A percentile compares a stretch with the other conserved stretches of the same genome.
These are phyloP conservation scores for Escovopsis sp. DNA, from an alignment of 2,329 filamentous ascomycete genomes.

Conservation along the genomic window DNA sequence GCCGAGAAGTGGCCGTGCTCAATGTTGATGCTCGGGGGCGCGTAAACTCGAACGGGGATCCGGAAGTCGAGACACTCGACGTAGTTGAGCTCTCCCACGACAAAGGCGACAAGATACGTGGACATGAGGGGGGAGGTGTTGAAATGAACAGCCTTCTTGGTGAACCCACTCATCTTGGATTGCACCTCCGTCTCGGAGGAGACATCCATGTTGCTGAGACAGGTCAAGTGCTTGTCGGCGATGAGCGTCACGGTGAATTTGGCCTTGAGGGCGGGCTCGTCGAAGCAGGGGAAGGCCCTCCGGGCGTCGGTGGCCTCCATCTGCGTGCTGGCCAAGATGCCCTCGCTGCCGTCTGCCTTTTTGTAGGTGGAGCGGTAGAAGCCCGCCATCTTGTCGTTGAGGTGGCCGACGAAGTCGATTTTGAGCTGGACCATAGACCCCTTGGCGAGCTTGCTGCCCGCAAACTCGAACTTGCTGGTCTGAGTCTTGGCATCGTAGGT, in stretches of 20 bases:
- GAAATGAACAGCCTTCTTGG: constrained; percentile 70
- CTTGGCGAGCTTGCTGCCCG: constrained; percentile 49
- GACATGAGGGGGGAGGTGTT: constrained; percentile 90
- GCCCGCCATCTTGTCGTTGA: constrained; percentile 94
- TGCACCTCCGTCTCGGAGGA: constrained; percentile 58
- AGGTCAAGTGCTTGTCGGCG: constrained; percentile 80
- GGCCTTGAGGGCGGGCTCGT: constrained; percentile 88
- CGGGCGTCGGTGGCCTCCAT: constrained; percentile 95
- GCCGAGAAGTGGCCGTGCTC: constrained; percentile 85
- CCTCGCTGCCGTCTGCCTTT: constrained; percentile 60
- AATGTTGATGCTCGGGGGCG: constrained; percentile 77
- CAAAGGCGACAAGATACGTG: constrained; percentile 87
- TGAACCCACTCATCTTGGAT: constrained; percentile 24
- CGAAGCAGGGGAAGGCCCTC: constrained; percentile 89
- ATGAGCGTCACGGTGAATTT: constrained; percentile 84
- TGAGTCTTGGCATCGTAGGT: constrained; percentile 68
- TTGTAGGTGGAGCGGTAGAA: constrained; percentile 97
- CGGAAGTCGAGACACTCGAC: constrained; percentile 88
- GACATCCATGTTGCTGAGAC: constrained; percentile 94
- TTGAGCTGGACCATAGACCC: constrained; percentile 57
- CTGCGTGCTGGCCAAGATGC: constrained; percentile 79
- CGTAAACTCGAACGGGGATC: constrained; percentile 85
- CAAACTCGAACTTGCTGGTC: constrained; percentile 67
- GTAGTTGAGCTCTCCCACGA: constrained; percentile 85
- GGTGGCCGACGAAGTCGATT: constrained; percentile 52